Percentiles rank a stretch among this genome's conserved stretches.
Conservation (phyloP, 2,329 filamentous ascomycete species). For the Elsinoe arachidis region DNA sequence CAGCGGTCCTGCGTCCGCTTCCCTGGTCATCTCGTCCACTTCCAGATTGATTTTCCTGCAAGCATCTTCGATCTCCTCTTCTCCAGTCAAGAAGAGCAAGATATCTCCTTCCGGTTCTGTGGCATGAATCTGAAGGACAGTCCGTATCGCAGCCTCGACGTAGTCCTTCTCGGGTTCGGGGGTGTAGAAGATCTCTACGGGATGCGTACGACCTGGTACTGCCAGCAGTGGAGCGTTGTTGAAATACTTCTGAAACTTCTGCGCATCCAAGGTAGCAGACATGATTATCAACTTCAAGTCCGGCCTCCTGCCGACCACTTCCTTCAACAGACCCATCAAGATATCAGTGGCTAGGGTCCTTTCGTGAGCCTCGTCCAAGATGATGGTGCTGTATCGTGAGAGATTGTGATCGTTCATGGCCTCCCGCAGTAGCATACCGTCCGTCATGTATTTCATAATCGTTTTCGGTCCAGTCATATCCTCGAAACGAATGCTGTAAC, state of each 20-base stretch:
- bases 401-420: conserved; percentile 94
- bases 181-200: conserved; percentile 98
- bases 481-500: conserved; percentile 98
- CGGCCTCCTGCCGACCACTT: conserved; percentile 68
- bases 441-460: conserved; percentile 98
- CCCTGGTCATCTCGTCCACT: conserved; percentile 80
- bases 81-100: conserved; percentile 87
- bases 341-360: conserved; percentile 95
- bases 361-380: conserved; percentile 97
- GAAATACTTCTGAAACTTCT: conserved; percentile 98
- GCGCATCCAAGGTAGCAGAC: conserved; percentile 92
- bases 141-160: conserved; percentile 87
- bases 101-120: conserved; percentile 89
- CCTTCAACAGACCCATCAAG: conserved; percentile 91
- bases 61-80: conserved; percentile 97
- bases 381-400: conserved; percentile 90
- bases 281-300: conserved; percentile 99
- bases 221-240: conserved; percentile 86
- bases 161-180: conserved; percentile 94
- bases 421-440: conserved; percentile 94
- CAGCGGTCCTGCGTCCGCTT: conserved; percentile 84
- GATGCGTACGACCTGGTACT: conserved; percentile 88
- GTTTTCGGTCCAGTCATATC: conserved; percentile 85
- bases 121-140: conserved; percentile 92
- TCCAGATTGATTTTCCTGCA: conserved; percentile 86